Percentiles rank a stretch among this genome's conserved stretches.
phyloP scores from a whole-genome alignment of 768 basidiomycete genomes.

The Scleroderma bovista region DNA sequence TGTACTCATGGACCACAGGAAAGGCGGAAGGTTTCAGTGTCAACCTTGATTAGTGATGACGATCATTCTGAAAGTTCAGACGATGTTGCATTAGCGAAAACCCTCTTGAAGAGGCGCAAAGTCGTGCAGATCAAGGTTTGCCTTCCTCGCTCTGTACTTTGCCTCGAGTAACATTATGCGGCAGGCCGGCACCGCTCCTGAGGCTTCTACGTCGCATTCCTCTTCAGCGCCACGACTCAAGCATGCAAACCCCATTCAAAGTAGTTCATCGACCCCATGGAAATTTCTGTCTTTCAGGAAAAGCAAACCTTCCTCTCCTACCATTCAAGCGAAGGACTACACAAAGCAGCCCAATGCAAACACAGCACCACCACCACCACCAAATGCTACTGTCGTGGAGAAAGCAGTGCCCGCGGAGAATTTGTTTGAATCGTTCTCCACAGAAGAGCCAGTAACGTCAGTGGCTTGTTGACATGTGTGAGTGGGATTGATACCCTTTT shows the following conservation, averaged over 20 bases:
- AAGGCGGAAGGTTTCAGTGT: slow-evolving; percentile 11
- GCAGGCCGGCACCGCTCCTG: slow-evolving; percentile 17
- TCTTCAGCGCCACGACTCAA: neutral
- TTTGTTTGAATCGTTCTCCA: slow-evolving; percentile 5
- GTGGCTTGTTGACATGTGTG: neutral
- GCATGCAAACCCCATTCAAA: slow-evolving; percentile 30
- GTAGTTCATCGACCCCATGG: slow-evolving; percentile 12
- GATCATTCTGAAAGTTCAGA: slow-evolving; percentile 10
- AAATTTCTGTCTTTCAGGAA: slow-evolving; percentile 43
- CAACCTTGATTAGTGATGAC: slow-evolving; percentile 3
- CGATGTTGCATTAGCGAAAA: neutral
- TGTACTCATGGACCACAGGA: slow-evolving; percentile 9
- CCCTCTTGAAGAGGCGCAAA: slow-evolving; percentile 1
- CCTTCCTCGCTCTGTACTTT: neutral
- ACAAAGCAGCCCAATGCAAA: neutral
- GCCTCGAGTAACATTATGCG: neutral
- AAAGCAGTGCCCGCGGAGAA: neutral
- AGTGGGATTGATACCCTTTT: neutral
- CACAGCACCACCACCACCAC: slow-evolving; percentile 7
- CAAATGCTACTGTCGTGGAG: neutral
- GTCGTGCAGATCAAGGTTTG: slow-evolving; percentile 10
- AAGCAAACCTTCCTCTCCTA: slow-evolving; percentile 15
- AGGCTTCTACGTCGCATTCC: neutral
- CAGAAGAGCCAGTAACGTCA: slow-evolving; percentile 14
- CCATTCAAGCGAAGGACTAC: slow-evolving; percentile 12